Conservation (phyloP, 176 grass and related monocot species). For the Chloris gayana region DNA sequence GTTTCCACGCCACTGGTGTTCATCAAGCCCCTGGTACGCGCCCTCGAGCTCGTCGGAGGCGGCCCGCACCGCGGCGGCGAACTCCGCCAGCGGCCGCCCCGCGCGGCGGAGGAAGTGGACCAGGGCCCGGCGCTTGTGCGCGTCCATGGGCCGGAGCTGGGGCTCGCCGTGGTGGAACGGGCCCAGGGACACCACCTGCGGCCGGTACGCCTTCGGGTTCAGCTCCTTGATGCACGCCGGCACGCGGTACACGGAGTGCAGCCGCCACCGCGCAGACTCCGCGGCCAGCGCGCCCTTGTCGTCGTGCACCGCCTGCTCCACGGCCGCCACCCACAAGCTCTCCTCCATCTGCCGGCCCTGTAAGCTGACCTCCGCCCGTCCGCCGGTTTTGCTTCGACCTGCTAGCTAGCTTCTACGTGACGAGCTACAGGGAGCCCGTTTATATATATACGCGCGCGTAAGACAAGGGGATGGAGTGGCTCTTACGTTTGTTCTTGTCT, state of each 20-base stretch:
- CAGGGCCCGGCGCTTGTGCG: conserved; percentile 66
- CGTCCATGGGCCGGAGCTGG: conserved; percentile 60
- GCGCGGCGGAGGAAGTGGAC: conserved; percentile 70
- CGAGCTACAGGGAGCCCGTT: background rate
- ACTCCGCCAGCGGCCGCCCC: conserved; percentile 34
- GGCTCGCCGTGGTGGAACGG: conserved; percentile 68
- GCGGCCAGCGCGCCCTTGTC: background rate
- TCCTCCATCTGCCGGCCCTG: background rate
- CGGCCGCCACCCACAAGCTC: conserved; percentile 53
- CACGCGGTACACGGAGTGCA: conserved; percentile 61
- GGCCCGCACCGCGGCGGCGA: conserved; percentile 40
- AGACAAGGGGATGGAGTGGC: background rate
- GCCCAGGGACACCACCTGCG: conserved; percentile 72
- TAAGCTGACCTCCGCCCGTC: background rate
- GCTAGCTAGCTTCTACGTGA: background rate
- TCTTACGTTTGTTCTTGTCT: background rate
- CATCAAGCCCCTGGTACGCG: conserved; percentile 54
- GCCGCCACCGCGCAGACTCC: conserved; percentile 47
- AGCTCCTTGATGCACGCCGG: conserved; percentile 72
- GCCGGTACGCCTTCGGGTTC: conserved; percentile 61
- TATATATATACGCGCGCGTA: background rate
- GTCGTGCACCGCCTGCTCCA: conserved; percentile 26
- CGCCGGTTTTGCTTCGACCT: background rate
- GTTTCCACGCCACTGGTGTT: conserved; percentile 37
- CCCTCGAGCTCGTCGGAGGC: conserved; percentile 37